Evolutionary conservation across 345 rosid species (phyloP), one percentile per base, ranked within the genome.

Genomic region (Camelina hispida): DNA sequence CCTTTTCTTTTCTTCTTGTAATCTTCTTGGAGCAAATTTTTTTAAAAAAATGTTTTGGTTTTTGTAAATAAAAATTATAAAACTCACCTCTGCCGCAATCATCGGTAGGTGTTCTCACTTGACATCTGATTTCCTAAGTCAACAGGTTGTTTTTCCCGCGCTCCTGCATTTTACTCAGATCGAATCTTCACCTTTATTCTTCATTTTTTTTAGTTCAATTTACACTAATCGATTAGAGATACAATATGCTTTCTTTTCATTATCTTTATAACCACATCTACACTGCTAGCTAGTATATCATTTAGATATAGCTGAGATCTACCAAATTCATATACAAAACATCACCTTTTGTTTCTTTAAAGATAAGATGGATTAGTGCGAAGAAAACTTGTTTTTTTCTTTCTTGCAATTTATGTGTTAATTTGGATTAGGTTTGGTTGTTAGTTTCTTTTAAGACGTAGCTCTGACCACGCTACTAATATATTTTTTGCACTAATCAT

Each of bases 31-130:
- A 37, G 38, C 66, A 9, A 48, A 13, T 25, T 17, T 2, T 50
- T 18, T 20, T 51, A 47, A 47, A 47, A 0, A 37, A 37, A n/a
- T 7, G 2, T 20, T 51, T 18, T 9, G 55, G 55, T 51, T 20
- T 51, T 10, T 51, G 14, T 42, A 42, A 6, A 9, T 42, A 6
- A 55, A 22, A 54, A 16, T 44, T 44, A 22, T 47, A 67, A 67
- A 13, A 61, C 43, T 71, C 20, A 48, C 38, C 22, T 22, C 64
- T 18, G 83, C 90, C 92, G 92, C 86, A 87, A 89, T 89, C 82
- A 84, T 7, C 89, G 90, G 64, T 69, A 66, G n/a, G 66, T 68
- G 78, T 85, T 89, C 76, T 66, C 85, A 71, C 79, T 76, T 37
- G 43, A 18, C 20, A 62, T 9, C 6, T 18, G 22, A 17, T 18